Conservation (phyloP, 2,329 filamentous ascomycete genomes). For the Pyricularia pennisetigena region DNA sequence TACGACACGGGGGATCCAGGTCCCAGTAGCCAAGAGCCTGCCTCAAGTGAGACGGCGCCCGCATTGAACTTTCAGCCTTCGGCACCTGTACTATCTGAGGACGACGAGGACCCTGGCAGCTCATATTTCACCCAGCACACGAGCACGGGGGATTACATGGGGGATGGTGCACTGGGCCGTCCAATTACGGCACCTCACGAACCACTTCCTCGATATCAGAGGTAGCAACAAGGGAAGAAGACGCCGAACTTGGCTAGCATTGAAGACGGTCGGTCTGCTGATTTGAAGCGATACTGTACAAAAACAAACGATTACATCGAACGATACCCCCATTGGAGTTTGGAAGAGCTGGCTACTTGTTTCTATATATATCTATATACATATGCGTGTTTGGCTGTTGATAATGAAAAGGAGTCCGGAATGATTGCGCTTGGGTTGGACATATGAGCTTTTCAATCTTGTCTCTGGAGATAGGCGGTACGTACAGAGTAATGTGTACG, state of each 20-base stretch:
- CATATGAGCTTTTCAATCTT: too few species aligned
- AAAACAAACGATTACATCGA: neutral
- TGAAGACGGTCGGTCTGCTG: neutral
- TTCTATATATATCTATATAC: neutral
- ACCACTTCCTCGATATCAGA: conserved; percentile 19
- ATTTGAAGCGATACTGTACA: neutral
- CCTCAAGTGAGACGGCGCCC: conserved; percentile 15
- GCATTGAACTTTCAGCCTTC: conserved; percentile 33
- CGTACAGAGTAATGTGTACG: neutral
- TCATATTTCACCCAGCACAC: neutral
- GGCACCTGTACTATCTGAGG: conserved; percentile 47
- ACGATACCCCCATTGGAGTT: conserved; percentile 1
- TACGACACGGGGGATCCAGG: conserved; percentile 25
- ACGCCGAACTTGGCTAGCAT: neutral
- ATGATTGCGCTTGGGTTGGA: neutral
- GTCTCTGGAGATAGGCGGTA: neutral
- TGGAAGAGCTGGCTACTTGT: neutral
- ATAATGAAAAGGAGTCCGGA: neutral
- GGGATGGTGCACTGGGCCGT: neutral
- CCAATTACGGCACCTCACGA: conserved; percentile 9
- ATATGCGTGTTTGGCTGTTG: neutral
- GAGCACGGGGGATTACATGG: neutral
- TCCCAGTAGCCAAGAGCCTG: conserved; percentile 12
- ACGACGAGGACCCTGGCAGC: conserved; percentile 29
- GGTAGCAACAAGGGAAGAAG: conserved; percentile 9